Conservation (phyloP, 352 stramenopile genomes). For the Saprolegnia parasitica region DNA sequence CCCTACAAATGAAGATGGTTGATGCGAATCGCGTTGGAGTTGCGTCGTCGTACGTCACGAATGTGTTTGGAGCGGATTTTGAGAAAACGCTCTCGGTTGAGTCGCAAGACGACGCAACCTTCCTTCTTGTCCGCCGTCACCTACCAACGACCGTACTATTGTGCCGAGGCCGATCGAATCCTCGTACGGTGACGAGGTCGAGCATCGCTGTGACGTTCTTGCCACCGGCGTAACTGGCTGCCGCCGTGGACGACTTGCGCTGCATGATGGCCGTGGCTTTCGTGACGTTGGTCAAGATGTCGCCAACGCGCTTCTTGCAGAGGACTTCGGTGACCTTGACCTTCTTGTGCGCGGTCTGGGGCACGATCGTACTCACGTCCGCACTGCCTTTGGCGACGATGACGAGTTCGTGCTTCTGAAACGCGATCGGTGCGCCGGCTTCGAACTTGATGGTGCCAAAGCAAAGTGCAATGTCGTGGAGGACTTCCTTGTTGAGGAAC, state of each 20-base stretch:
- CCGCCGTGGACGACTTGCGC: conserved; percentile 34
- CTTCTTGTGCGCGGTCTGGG: conserved; percentile 36
- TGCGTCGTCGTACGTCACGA: not conserved
- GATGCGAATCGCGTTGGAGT: conserved; percentile 10
- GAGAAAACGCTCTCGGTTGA: conserved; percentile 49
- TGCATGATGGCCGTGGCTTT: conserved; percentile 45
- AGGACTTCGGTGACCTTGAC: conserved; percentile 47
- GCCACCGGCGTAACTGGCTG: conserved; percentile 29
- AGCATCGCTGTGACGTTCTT: conserved; percentile 60
- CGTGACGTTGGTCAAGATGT: conserved; percentile 33
- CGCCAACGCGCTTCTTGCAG: conserved; percentile 22
- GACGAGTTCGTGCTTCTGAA: conserved; percentile 49
- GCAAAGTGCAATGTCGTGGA: conserved; percentile 52
- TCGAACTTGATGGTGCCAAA: conserved; percentile 48
- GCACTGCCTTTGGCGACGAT: conserved; percentile 52
- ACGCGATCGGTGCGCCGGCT: conserved; percentile 45
- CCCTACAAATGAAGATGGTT: conserved; percentile 36
- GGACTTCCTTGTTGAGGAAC: conserved; percentile 51
- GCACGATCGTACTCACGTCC: conserved; percentile 51
- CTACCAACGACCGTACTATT: conserved; percentile 14
- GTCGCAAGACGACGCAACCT: conserved; percentile 55
- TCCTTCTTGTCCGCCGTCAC: conserved; percentile 46
- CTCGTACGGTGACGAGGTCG: conserved; percentile 34
- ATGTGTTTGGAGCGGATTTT: conserved; percentile 37
- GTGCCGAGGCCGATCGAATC: not conserved